These are phyloP conservation scores for Rhodofomes roseus DNA, from an alignment of 1,284 basidiomycete genomes.

Conservation along the genomic window DNA sequence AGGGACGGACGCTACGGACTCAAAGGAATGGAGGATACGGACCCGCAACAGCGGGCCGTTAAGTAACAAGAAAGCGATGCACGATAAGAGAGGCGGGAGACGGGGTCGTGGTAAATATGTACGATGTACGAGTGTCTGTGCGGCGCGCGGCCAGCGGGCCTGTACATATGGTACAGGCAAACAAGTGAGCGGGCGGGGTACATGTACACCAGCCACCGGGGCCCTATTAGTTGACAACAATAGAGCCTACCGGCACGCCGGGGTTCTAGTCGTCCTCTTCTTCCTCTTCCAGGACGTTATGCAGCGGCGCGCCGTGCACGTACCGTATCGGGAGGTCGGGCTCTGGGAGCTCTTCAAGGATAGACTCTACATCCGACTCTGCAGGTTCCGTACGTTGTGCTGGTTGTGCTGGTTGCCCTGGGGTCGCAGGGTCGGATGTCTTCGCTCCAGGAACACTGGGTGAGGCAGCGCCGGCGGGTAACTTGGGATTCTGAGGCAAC, in stretches of 20 bases:
- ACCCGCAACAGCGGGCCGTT: neutral
- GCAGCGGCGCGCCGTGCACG: slow-evolving; percentile 81
- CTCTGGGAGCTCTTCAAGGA: slow-evolving; percentile 23
- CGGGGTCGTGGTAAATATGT: neutral
- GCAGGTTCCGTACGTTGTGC: neutral
- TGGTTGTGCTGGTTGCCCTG: too few relatives aligned
- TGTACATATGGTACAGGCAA: slow-evolving; percentile 4
- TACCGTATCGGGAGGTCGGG: slow-evolving; percentile 59
- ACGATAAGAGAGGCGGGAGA: neutral
- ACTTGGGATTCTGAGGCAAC: slow-evolving; percentile 6
- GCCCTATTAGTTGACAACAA: neutral
- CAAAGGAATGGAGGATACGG: neutral
- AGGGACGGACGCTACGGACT: neutral
- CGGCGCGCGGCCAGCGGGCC: slow-evolving; percentile 1
- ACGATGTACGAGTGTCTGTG: slow-evolving; percentile 2
- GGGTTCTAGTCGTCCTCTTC: slow-evolving; percentile 43
- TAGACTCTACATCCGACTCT: slow-evolving; percentile 19
- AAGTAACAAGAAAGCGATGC: slow-evolving; percentile 6
- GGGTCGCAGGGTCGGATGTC: slow-evolving; percentile 6
- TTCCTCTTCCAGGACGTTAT: slow-evolving; percentile 80
- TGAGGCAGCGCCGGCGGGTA: neutral
- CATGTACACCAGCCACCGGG: neutral
- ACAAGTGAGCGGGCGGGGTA: neutral
- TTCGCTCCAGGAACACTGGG: neutral
- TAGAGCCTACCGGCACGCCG: neutral